Evolutionary conservation across 2,329 filamentous ascomycete genomes (phyloP), one percentile per base, ranked within the genome.

Genomic region (Xylaria multiplex): DNA sequence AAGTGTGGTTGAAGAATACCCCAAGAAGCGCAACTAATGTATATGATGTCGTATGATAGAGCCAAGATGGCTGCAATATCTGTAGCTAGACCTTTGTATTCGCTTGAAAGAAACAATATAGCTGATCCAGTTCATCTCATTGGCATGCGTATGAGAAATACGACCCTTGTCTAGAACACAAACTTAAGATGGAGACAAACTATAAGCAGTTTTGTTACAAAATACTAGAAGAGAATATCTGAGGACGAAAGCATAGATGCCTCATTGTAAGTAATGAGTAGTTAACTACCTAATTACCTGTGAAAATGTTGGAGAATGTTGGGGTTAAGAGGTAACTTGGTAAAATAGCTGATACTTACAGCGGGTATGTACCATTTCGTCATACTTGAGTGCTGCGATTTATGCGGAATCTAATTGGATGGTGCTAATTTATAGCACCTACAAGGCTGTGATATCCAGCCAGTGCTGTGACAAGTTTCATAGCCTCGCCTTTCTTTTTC

Each of bases 1-100:
- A 56, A 70, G 70, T 66, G 69, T 71, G 69, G 69, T 73, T 70
- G 65, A 71, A 62, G 68, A 76, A 77, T 77, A 77, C 75, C 76
- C 76, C 67, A 63, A 70, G 65, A 66, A 69, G 62, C 66, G 67
- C 72, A 69, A 68, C 64, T 76, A 76, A 76, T 77, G 75, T 77
- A 77, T 72, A 77, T 76, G 73, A 75, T 40, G 71, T 73, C 72
- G 74, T 74, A 76, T 69, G 75, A 76, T 75, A 75, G 71, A 74
- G 69, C 71, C 71, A 69, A 71, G 60, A 75, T 75, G 72, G 45
- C 63, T 69, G 22, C 7, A 52, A 14, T n/a, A 40, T 52, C 37
- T 42, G 37, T 57, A 43, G 16, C 66, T 43, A 63, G 19, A 56
- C 46, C 54, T 55, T 37, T 65, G 52, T 50, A 57, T 56, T 48